A percentile compares a stretch with the other conserved stretches of the same genome.
Conservation (phyloP, 2,329 filamentous ascomycete genomes). For the Chaetomium sp. region DNA sequence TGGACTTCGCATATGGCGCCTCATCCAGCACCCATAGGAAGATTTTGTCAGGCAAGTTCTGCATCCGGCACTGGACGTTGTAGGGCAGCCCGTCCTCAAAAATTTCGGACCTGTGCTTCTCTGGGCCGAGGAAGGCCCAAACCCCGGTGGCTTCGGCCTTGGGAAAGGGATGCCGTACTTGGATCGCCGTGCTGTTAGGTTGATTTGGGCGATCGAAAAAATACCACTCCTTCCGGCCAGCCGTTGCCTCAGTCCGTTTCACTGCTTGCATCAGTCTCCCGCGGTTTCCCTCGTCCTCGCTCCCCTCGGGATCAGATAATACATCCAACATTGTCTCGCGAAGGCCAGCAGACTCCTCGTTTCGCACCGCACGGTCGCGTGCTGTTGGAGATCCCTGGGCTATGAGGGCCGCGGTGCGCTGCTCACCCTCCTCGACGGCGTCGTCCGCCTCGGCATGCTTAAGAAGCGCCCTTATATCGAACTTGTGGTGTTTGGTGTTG, state of each 20-base stretch:
- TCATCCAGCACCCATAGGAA: constrained; percentile 67
- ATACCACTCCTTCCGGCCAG: constrained; percentile 47
- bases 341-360: constrained; percentile 21
- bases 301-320: constrained; percentile 41
- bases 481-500: constrained; percentile 59
- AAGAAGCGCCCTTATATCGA: constrained; percentile 64
- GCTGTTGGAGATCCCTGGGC: constrained; percentile 32
- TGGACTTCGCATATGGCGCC: constrained; percentile 57
- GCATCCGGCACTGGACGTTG: constrained; percentile 50
- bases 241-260: constrained; percentile 50
- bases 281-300: constrained; percentile 50
- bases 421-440: constrained; percentile 58
- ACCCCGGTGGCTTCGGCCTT: constrained; percentile 42
- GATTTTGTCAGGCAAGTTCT: constrained; percentile 62
- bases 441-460: constrained; percentile 61
- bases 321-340: constrained; percentile 40
- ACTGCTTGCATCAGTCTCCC: constrained; percentile 49
- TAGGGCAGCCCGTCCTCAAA: constrained; percentile 65
- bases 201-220: constrained; percentile 49
- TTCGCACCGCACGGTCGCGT: constrained; percentile 22
- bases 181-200: constrained; percentile 22
- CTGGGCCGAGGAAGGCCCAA: constrained; percentile 54
- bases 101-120: constrained; percentile 56
- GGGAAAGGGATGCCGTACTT: constrained; percentile 43
- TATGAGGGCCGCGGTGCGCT: constrained; percentile 45